Percentiles rank a stretch among this genome's conserved stretches.
phyloP scores from a whole-genome alignment of 352 stramenopile species.

The Phytophthora cryptogea region DNA sequence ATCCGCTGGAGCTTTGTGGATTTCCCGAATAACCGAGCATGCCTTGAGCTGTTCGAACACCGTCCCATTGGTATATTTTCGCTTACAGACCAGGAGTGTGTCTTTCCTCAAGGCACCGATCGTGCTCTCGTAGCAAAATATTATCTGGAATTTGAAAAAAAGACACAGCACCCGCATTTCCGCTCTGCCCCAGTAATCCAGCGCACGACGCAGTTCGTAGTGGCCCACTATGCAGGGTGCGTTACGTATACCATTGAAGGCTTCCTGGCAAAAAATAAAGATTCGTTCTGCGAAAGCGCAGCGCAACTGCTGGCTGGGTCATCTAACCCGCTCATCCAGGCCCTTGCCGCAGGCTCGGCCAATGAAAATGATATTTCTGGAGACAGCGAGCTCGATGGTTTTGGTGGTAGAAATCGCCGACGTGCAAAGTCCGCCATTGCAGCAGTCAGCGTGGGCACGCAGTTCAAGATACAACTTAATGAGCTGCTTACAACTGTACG shows the following conservation, averaged over 20 bases:
- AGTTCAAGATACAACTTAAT: conserved; percentile 95
- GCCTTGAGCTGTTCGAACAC: conserved; percentile 82
- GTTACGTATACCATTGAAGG: conserved; percentile 81
- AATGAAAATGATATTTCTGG: conserved; percentile 9
- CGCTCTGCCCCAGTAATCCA: conserved; percentile 46
- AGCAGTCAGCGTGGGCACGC: conserved; percentile 78
- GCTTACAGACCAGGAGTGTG: conserved; percentile 81
- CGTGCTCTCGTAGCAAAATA: conserved; percentile 76
- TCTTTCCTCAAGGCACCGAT: conserved; percentile 79
- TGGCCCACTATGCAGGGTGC: conserved; percentile 84
- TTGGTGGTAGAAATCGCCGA: conserved; percentile 30
- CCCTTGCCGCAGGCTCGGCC: conserved; percentile 36
- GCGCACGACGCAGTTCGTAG: conserved; percentile 77
- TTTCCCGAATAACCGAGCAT: conserved; percentile 80
- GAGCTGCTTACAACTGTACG: conserved; percentile 95
- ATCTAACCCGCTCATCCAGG: conserved; percentile 66
- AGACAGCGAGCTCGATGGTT: conserved; percentile 20
- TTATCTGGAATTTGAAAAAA: conserved; percentile 75
- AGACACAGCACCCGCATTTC: conserved; percentile 62
- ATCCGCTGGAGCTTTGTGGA: conserved; percentile 80
- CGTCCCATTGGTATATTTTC: conserved; percentile 82
- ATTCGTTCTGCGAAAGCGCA: conserved; percentile 81
- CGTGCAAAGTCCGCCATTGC: conserved; percentile 65
- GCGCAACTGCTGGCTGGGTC: conserved; percentile 58
- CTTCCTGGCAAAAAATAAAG: conserved; percentile 92